These are phyloP conservation scores for Botrytis fragariae DNA, from an alignment of 2,329 filamentous ascomycete genomes.

Conservation along the genomic window DNA sequence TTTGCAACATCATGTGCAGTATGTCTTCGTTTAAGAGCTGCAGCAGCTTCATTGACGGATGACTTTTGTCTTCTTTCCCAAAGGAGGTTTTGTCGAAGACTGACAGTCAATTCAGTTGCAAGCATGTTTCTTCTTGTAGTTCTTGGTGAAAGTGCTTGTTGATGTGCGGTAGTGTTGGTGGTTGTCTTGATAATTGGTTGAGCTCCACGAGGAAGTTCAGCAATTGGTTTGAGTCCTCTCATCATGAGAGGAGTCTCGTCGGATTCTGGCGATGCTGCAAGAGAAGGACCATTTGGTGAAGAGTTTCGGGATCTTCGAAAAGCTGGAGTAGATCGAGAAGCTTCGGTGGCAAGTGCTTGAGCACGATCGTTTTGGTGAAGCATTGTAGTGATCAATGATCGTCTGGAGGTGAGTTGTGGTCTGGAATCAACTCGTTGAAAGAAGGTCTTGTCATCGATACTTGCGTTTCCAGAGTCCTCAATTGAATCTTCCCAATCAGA, in stretches of 20 bases:
- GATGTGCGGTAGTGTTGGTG: slow-evolving; percentile 56
- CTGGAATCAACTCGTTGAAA: slow-evolving; percentile 92
- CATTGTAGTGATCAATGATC: slow-evolving; percentile 86
- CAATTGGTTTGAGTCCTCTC: slow-evolving; percentile 42
- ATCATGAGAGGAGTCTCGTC: slow-evolving; percentile 52
- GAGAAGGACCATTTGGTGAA: slow-evolving; percentile 66
- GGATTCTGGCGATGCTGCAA: slow-evolving; percentile 50
- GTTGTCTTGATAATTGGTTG: slow-evolving; percentile 79
- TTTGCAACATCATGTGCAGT: slow-evolving; percentile 90
- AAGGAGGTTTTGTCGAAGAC: slow-evolving; percentile 83
- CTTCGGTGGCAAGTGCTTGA: slow-evolving; percentile 63
- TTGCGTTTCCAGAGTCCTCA: slow-evolving; percentile 79
- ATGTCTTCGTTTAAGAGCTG: slow-evolving; percentile 84
- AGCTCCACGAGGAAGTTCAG: slow-evolving; percentile 53
- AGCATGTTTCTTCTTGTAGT: slow-evolving; percentile 96
- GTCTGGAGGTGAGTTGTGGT: slow-evolving; percentile 77
- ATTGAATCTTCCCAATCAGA: slow-evolving; percentile 63
- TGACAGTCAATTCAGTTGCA: slow-evolving; percentile 89
- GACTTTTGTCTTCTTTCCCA: slow-evolving; percentile 97
- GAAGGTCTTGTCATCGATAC: slow-evolving; percentile 72
- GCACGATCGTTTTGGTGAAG: slow-evolving; percentile 77
- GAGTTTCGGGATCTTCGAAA: slow-evolving; percentile 60
- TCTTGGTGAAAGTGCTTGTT: slow-evolving; percentile 80
- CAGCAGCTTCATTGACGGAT: slow-evolving; percentile 68
- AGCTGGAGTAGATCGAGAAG: slow-evolving; percentile 52